Conservation (phyloP, 441 rosid genomes). For the Euphorbia schlechtendalii region DNA sequence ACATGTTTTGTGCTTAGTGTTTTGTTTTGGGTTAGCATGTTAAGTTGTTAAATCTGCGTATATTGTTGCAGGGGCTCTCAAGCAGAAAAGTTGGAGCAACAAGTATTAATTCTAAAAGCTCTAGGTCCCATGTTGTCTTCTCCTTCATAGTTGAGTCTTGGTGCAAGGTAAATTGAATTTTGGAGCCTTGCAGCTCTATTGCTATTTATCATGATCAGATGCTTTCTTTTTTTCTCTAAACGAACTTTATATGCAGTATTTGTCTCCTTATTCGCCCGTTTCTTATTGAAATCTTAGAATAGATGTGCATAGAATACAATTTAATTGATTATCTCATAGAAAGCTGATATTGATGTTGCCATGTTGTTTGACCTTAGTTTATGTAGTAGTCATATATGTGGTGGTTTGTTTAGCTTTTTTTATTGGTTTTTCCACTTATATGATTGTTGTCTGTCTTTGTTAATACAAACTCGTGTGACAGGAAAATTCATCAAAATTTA, state of each 20-base stretch:
- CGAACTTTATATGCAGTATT: neutral
- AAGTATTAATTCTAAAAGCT: conserved; percentile 84
- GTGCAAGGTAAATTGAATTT: conserved; percentile 53
- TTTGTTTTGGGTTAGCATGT: too few relatives aligned
- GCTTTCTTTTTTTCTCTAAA: neutral
- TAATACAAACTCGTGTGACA: conserved; percentile 22
- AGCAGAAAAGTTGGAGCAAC: conserved; percentile 93
- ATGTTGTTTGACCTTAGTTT: too few relatives aligned
- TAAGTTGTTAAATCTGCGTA: neutral
- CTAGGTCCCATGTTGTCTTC: conserved; percentile 76
- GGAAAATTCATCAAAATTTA: conserved; percentile 69
- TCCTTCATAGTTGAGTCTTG: conserved; percentile 62
- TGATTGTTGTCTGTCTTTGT: neutral
- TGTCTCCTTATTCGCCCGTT: neutral
- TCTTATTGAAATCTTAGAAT: neutral
- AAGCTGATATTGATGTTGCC: too few relatives aligned
- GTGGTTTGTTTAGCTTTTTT: too few relatives aligned
- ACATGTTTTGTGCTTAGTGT: conserved; percentile 9
- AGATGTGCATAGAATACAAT: neutral
- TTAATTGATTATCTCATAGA: neutral
- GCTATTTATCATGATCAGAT: neutral
- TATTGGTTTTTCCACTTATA: conserved; percentile 2
- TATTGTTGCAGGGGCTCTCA: conserved; percentile 66
- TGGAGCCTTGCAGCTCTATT: conserved; percentile 2
- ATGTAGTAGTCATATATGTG: neutral